A percentile compares a stretch with the other conserved stretches of the same genome.
These are phyloP conservation scores for Diatrype stigma DNA, from an alignment of 2,329 filamentous ascomycete genomes.

Conservation along the genomic window DNA sequence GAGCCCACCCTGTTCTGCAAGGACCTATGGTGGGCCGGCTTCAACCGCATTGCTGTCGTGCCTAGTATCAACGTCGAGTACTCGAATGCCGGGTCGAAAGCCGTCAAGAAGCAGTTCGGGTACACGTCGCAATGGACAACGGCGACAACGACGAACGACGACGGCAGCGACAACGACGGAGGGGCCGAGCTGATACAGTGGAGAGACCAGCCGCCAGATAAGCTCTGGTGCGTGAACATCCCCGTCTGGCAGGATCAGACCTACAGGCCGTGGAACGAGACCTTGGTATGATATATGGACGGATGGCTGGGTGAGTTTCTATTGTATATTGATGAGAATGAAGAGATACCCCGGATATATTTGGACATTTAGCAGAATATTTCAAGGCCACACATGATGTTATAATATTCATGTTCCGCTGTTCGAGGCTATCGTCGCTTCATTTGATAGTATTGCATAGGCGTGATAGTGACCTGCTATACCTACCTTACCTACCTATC, in stretches of 20 bases:
- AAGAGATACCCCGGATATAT: too few relatives aligned
- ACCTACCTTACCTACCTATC: too few relatives aligned
- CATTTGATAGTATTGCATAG: too few relatives aligned
- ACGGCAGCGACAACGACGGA: conserved; percentile 17
- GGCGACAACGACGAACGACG: neutral
- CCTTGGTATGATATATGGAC: conserved; percentile 1
- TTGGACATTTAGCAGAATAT: too few relatives aligned
- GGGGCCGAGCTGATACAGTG: conserved; percentile 36
- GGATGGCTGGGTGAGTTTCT: too few relatives aligned
- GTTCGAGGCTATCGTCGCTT: too few relatives aligned
- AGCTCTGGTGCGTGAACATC: conserved; percentile 42
- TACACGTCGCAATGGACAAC: conserved; percentile 37
- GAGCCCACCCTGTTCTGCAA: conserved; percentile 55
- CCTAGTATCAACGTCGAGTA: conserved; percentile 55
- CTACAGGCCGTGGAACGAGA: conserved; percentile 39
- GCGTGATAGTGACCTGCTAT: too few relatives aligned
- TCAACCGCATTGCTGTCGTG: conserved; percentile 51
- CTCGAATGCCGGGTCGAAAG: conserved; percentile 37
- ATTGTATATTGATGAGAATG: too few relatives aligned
- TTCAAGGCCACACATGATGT: too few relatives aligned
- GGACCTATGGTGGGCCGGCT: conserved; percentile 49
- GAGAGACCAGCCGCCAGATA: conserved; percentile 37
- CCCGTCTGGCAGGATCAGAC: conserved; percentile 35
- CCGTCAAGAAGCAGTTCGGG: conserved; percentile 48
- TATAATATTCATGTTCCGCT: too few relatives aligned